Evolutionary conservation across 1,284 basidiomycete genomes (phyloP).

Genomic region (Heterobasidion parviporum): DNA sequence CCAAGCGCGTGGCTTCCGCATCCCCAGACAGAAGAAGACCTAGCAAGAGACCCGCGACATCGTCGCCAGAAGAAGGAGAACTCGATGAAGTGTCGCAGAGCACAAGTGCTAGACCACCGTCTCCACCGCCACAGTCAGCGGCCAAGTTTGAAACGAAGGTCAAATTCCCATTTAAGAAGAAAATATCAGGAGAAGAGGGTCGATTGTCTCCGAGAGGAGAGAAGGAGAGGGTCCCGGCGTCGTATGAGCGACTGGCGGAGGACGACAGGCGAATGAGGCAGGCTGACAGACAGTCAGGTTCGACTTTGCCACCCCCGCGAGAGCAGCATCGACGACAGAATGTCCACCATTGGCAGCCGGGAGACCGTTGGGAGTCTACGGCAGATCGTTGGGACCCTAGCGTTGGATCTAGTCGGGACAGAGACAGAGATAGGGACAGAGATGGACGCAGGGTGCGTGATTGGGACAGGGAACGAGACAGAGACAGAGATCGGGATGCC

Average conservation of each 20-base stretch:
- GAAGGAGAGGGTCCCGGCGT: conserved; percentile 13
- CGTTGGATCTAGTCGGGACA: conserved; percentile 1
- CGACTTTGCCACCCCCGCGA: neutral
- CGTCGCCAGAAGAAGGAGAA: conserved; percentile 73
- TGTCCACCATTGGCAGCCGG: neutral
- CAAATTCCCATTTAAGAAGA: conserved; percentile 70
- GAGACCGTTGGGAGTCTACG: neutral
- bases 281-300: neutral
- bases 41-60: conserved; percentile 46
- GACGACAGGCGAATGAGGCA: conserved; percentile 24
- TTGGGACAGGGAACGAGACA: conserved; percentile 4
- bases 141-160: conserved; percentile 22
- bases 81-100: conserved; percentile 39
- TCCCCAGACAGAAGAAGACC: conserved; percentile 35
- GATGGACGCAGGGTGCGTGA: conserved; percentile 9
- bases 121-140: conserved; percentile 15
- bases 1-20: conserved; percentile 47
- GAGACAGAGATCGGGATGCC: neutral
- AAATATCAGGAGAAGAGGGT: conserved; percentile 18
- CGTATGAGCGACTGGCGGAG: conserved; percentile 36
- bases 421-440: conserved; percentile 17
- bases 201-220: neutral
- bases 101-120: conserved; percentile 9
- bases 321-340: neutral
- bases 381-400: conserved; percentile 20